These are phyloP conservation scores for Xylaria acuta DNA, from an alignment of 495 filamentous ascomycete species.

Conservation along the genomic window DNA sequence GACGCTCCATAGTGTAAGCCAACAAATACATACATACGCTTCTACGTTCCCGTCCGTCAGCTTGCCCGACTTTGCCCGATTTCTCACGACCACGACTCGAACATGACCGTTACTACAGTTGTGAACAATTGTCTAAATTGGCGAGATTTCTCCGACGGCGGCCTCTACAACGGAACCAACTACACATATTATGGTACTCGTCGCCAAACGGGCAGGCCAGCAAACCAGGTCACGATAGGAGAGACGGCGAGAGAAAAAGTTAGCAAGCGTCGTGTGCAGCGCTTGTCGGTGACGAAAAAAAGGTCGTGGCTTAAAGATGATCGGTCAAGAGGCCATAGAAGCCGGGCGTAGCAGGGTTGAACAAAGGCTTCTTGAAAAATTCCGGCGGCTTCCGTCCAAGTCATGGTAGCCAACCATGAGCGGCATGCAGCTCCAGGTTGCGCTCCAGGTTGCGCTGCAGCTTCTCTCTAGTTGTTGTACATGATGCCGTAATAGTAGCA, in stretches of 20 bases:
- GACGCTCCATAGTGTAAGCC: constrained; percentile 16
- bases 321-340: constrained; percentile 5
- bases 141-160: background rate
- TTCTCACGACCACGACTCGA: constrained; percentile 12
- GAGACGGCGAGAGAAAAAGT: background rate
- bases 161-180: background rate
- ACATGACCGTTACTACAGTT: background rate
- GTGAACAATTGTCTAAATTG: background rate
- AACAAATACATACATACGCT: constrained; percentile 16
- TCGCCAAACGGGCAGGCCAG: background rate
- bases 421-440: constrained; percentile 10
- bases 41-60: constrained; percentile 1
- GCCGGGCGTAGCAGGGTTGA: constrained; percentile 25
- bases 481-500: background rate
- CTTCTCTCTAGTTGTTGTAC: constrained; percentile 4
- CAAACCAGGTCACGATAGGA: background rate
- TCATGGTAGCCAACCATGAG: constrained; percentile 8
- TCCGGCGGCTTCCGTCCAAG: constrained; percentile 5
- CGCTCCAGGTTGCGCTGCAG: constrained; percentile 12
- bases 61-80: constrained; percentile 27
- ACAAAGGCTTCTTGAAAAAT: background rate
- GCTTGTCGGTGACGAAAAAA: constrained; percentile 19
- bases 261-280: background rate
- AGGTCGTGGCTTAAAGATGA: background rate
- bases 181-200: background rate